A percentile compares a stretch with the other conserved stretches of the same genome.
Evolutionary conservation across 768 basidiomycete species (phyloP).

Genomic region (Xerocomellus chrysenteron): DNA sequence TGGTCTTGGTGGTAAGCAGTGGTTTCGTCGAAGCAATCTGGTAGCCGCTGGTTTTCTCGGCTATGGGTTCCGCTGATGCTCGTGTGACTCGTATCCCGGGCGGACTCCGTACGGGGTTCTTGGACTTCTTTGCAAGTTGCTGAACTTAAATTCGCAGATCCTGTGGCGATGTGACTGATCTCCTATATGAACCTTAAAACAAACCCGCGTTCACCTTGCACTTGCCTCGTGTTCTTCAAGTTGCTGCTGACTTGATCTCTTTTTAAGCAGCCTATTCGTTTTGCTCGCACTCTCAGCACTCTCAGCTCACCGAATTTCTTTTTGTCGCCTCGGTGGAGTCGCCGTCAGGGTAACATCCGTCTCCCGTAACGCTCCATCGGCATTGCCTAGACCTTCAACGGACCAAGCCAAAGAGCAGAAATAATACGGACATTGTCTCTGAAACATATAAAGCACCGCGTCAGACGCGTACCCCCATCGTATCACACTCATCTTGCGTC

Average conservation of each 20-base stretch:
- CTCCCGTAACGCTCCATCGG: constrained; percentile 1
- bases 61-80: too few relatives aligned
- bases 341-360: constrained; percentile 3
- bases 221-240: constrained; percentile 8
- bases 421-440: constrained; percentile 3
- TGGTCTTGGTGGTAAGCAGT: too few relatives aligned
- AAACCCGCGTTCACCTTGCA: constrained; percentile 6
- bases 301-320: not conserved
- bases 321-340: not conserved
- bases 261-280: not conserved
- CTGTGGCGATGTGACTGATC: not conserved
- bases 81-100: too few relatives aligned
- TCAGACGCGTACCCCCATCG: not conserved
- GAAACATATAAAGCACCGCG: constrained; percentile 5
- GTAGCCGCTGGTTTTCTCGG: too few relatives aligned
- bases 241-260: not conserved
- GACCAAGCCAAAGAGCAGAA: not conserved
- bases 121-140: not conserved
- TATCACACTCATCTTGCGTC: not conserved
- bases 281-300: not conserved
- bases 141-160: not conserved
- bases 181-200: not conserved
- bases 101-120: not conserved
- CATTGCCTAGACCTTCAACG: not conserved
- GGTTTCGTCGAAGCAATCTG: too few relatives aligned